These are phyloP conservation scores for Suaeda aralocaspica DNA, from an alignment of 148 eudicot genomes.

Conservation along the genomic window DNA sequence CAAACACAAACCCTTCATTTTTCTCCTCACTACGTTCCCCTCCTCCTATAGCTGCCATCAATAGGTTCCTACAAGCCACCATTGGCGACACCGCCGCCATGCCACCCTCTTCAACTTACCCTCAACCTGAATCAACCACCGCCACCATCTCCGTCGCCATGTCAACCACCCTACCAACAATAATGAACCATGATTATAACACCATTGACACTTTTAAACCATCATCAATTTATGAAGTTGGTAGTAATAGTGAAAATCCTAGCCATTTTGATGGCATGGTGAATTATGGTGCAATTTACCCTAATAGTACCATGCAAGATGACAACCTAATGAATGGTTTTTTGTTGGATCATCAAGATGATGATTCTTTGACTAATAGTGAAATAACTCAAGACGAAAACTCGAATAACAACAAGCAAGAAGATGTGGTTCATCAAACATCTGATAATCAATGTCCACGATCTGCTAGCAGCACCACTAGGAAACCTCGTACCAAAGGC, in stretches of 20 bases:
- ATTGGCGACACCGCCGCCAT: neutral
- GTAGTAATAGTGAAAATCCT: neutral
- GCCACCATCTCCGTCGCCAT: neutral
- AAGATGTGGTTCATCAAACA: neutral
- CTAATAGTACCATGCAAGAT: constrained; percentile 4
- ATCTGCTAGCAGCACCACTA: no score
- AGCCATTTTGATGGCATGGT: neutral
- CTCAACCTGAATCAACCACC: neutral
- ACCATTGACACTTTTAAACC: neutral
- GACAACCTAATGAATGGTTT: constrained; percentile 9
- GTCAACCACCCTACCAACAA: neutral
- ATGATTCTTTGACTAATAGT: neutral
- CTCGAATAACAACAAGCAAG: neutral
- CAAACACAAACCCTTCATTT: constrained; percentile 20
- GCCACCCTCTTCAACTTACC: neutral
- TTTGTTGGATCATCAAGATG: no score
- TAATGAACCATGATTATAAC: neutral
- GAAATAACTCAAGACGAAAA: constrained; percentile 7
- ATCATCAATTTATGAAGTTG: neutral
- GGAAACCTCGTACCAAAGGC: no score
- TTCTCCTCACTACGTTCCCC: constrained; percentile 21
- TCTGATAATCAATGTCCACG: constrained; percentile 3
- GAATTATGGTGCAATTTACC: neutral
- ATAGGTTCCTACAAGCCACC: constrained; percentile 35
- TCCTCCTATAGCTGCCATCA: constrained; percentile 50